phyloP scores from a whole-genome alignment of 345 rosid species.

The Citrus australasica region DNA sequence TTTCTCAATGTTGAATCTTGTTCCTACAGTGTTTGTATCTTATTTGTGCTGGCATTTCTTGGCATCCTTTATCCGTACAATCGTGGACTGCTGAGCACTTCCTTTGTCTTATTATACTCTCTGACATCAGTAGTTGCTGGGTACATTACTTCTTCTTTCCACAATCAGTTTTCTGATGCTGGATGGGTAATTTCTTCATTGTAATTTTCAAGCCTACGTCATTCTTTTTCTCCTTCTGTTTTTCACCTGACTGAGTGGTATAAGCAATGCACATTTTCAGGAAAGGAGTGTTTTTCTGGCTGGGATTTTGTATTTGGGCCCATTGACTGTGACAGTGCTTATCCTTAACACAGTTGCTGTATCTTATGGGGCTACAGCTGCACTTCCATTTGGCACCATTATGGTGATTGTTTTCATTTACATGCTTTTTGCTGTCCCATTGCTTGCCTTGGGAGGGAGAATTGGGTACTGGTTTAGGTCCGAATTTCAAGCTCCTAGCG shows the following conservation, averaged over 20 bases:
- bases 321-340: constrained; percentile 42
- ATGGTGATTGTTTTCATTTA: constrained; percentile 50
- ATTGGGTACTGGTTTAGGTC: constrained; percentile 56
- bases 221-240: not conserved
- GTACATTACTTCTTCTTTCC: constrained; percentile 63
- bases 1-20: constrained; percentile 7
- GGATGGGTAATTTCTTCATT: constrained; percentile 63
- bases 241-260: not conserved
- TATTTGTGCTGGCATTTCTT: constrained; percentile 53
- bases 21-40: constrained; percentile 45
- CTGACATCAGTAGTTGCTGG: constrained; percentile 76
- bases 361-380: constrained; percentile 68
- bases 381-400: constrained; percentile 80
- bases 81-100: constrained; percentile 55
- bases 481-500: constrained; percentile 57
- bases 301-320: constrained; percentile 59
- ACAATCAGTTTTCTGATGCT: constrained; percentile 52
- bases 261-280: constrained; percentile 32
- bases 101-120: constrained; percentile 48
- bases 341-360: constrained; percentile 62
- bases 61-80: constrained; percentile 76
- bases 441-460: constrained; percentile 71
- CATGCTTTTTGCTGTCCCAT: constrained; percentile 45
- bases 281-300: constrained; percentile 60
- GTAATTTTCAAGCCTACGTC: not conserved